Percentiles rank a stretch among this genome's conserved stretches.
Conservation (phyloP, 108 stramenopile genomes). For the Asterionellopsis glacialis region DNA sequence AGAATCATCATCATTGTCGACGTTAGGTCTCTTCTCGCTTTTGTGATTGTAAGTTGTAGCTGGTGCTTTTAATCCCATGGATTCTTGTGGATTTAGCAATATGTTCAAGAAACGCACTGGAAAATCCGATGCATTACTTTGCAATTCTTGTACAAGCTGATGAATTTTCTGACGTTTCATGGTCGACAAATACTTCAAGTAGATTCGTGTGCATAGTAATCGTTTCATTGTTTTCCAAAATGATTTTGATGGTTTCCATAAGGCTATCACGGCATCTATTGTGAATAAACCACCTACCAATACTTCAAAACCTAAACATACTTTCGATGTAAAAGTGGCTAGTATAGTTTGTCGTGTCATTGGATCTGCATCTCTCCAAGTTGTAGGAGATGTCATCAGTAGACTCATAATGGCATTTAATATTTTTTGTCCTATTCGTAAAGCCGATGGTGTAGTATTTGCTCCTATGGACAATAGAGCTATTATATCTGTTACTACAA, state of each 20-base stretch:
- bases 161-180: slow-evolving; percentile 48
- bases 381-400: slow-evolving; percentile 32
- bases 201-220: slow-evolving; percentile 58
- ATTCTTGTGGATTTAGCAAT: slow-evolving; percentile 46
- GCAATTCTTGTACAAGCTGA: slow-evolving; percentile 35
- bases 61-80: slow-evolving; percentile 43
- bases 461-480: slow-evolving; percentile 22
- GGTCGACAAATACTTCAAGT: slow-evolving; percentile 60
- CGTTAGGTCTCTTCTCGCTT: no score
- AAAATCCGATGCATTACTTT: slow-evolving; percentile 50
- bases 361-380: slow-evolving; percentile 65
- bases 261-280: slow-evolving; percentile 41
- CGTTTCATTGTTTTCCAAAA: slow-evolving; percentile 15
- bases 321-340: slow-evolving; percentile 52
- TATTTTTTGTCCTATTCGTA: slow-evolving; percentile 19
- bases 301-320: slow-evolving; percentile 57
- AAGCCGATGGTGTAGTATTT: slow-evolving; percentile 24
- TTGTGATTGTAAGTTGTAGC: no score
- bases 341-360: slow-evolving; percentile 59
- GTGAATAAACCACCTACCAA: slow-evolving; percentile 44
- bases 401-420: slow-evolving; percentile 73
- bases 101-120: slow-evolving; percentile 58
- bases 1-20: no score
- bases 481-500: slow-evolving; percentile 68
- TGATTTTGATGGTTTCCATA: slow-evolving; percentile 18